Evolutionary conservation across 2,329 filamentous ascomycete species (phyloP).

Genomic region (Penicillium brevicompactum): DNA sequence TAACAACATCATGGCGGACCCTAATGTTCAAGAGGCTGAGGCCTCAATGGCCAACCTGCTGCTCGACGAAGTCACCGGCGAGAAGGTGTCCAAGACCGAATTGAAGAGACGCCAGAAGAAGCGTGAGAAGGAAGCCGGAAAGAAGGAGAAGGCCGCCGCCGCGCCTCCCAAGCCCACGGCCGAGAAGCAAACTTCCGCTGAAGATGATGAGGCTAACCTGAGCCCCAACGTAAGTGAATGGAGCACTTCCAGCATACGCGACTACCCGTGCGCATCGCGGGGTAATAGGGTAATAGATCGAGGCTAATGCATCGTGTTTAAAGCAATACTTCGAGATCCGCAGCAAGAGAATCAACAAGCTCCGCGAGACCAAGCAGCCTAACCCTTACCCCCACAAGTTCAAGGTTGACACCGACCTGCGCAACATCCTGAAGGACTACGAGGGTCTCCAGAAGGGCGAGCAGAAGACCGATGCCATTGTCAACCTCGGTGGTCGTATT

Average conservation of each 20-base stretch:
- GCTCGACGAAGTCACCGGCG: conserved; percentile 90
- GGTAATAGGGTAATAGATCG: not conserved
- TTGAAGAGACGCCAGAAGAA: conserved; percentile 96
- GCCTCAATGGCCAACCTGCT: conserved; percentile 69
- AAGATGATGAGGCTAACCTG: conserved; percentile 70
- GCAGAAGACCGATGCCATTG: conserved; percentile 70
- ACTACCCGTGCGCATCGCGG: not conserved
- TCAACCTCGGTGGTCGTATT: conserved; percentile 81
- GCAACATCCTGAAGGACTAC: conserved; percentile 77
- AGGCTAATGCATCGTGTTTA: conserved; percentile 15
- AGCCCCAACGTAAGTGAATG: conserved; percentile 66
- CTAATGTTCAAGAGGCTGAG: conserved; percentile 49
- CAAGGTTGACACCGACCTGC: conserved; percentile 78
- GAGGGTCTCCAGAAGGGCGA: conserved; percentile 83
- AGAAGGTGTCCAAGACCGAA: conserved; percentile 80
- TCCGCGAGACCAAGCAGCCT: conserved; percentile 71
- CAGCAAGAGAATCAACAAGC: conserved; percentile 75
- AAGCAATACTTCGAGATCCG: conserved; percentile 97
- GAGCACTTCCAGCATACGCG: too few relatives aligned
- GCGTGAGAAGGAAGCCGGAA: conserved; percentile 82
- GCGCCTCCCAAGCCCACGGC: conserved; percentile 62
- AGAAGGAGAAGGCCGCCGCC: conserved; percentile 79
- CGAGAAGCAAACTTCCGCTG: conserved; percentile 62
- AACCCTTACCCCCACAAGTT: conserved; percentile 96
- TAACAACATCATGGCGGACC: conserved; percentile 40